Evolutionary conservation across 176 grass and related monocot species (phyloP), one percentile per base, ranked within the genome.

Genomic region (Rhipidocladum racemiflorum): DNA sequence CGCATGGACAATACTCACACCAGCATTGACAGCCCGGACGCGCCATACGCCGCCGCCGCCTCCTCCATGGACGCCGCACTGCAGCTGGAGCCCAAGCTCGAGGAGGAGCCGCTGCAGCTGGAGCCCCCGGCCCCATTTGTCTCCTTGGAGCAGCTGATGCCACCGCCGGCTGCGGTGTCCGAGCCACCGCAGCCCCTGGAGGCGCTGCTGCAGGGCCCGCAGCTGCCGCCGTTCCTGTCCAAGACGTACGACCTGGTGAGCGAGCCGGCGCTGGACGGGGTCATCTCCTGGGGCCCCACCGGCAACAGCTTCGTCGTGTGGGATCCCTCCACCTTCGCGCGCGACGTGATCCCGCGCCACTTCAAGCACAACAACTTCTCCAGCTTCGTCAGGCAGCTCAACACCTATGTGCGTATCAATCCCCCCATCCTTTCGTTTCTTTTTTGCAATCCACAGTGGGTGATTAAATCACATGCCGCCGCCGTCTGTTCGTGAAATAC

Each of bases 361-460:
- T 97, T 97, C 89, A 97, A 97, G 78, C 94, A 97, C 82, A 91
- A 87, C 81, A 97, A 97, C 90, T 93, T 97, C 91, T 91, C 94
- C 53, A 97, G 94, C 84, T 97, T 97, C 71, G 84, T 97, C 77
- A 91, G 94, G 82, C 94, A 97, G 85, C 94, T 97, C 50, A 97
- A 97, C 86, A 97, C 94, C 82, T 93, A 97, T 63, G 94, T 83
- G 94, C 94, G 89, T 95, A 99, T 85, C 89, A 78, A 60, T 65
- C 70, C 87, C 86, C 70, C 84, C 56, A 57, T 82, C 83, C 51
- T 40, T 61, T 49, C 70, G 29, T 61, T 38, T 3, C 2, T n/a
- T 5, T 11, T 39, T 27, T 57, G 51, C 50, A 75, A 57, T 40
- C 72, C 53, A 32, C 49, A 23, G 27, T 76, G 36, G 36, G 28